These are phyloP conservation scores for Aspergillus jensenii DNA, from an alignment of 2,329 filamentous ascomycete genomes.

Conservation along the genomic window DNA sequence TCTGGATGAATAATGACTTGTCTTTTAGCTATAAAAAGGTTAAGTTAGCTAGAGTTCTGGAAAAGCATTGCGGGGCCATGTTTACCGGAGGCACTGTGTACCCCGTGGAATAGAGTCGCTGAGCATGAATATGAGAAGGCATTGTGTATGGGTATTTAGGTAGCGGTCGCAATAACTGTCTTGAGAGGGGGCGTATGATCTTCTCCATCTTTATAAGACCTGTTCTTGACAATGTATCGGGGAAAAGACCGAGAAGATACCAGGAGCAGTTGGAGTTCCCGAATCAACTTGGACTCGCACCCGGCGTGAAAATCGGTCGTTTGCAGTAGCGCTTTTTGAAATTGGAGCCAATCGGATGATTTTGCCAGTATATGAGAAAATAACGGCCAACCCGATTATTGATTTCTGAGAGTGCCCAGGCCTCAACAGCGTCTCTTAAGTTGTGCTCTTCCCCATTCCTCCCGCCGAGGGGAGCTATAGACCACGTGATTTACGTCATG, in stretches of 20 bases:
- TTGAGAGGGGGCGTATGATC: slow-evolving; percentile 35
- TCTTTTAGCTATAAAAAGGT: slow-evolving; percentile 64
- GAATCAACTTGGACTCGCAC: not conserved
- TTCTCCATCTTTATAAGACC: slow-evolving; percentile 31
- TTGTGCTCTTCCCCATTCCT: not conserved
- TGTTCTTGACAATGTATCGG: not conserved
- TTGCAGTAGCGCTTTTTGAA: not conserved
- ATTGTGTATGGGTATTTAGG: slow-evolving; percentile 37
- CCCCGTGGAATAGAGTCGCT: slow-evolving; percentile 43
- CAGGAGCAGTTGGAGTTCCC: slow-evolving; percentile 5
- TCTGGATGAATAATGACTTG: slow-evolving; percentile 77
- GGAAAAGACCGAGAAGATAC: not conserved
- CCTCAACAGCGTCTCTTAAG: not conserved
- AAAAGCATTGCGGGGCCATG: not conserved
- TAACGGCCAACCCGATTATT: not conserved
- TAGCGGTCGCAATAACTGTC: slow-evolving; percentile 36
- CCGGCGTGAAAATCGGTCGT: not conserved
- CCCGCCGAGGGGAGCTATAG: not conserved
- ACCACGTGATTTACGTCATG: slow-evolving; percentile 10
- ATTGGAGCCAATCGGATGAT: not conserved
- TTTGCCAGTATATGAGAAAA: not conserved
- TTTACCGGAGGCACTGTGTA: slow-evolving; percentile 41
- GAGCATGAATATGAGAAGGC: slow-evolving; percentile 31
- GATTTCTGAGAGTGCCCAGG: not conserved
- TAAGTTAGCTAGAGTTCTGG: slow-evolving; percentile 4